Base-by-base conservation (phyloP, 805 yeast genomes). In the Ogataea neopini region DNA sequence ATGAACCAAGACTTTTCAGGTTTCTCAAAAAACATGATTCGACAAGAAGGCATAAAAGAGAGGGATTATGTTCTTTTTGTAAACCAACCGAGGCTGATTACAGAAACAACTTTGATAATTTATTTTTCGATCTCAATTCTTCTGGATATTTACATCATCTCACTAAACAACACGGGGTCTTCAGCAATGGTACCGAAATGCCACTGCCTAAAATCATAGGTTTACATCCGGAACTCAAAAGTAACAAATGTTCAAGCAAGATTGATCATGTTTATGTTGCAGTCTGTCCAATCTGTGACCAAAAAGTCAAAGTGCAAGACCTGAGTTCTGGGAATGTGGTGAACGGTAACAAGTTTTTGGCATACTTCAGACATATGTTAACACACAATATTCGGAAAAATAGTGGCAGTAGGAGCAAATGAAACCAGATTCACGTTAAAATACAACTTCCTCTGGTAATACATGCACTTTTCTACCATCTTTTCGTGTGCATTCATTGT, bases 391-490 rank as follows among this genome's bases (percentile, higher is more conserved):
- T 49, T 18, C 47, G 47, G 48, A 49, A 49, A 18, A 49, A 49
- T 30, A 40, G 49, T 30, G 52, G 52, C 9, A 39, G 42, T 25
- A 39, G 42, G 28, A 15, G 34, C 33, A 39, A 39, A 26, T 39
- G 18, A 22, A n/a, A n/a, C 25, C 5, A 22, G 8, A 13, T 13
- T 28, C 30, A 11, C n/a, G n/a, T 60, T 62, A 84, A 60, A 85
- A 86, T 14, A 65, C 71, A 1, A 85, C 77, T 44, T 87, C 92
- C 30, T 80, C 75, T 0, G 96, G 94, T 43, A 79, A 66, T 13
- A 83, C 86, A 52, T 79, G 71, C 26, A 73, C 72, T 19, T 76
- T 73, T 20, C 81, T 73, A 0, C 95, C 96, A 57, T 86, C 76
- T 0, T 65, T 64, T 47, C 92, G 62, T 3, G 80, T 71, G 14